Evolutionary conservation across 2,329 filamentous ascomycete genomes (phyloP).

Genomic region (Venturiaceae sp.): DNA sequence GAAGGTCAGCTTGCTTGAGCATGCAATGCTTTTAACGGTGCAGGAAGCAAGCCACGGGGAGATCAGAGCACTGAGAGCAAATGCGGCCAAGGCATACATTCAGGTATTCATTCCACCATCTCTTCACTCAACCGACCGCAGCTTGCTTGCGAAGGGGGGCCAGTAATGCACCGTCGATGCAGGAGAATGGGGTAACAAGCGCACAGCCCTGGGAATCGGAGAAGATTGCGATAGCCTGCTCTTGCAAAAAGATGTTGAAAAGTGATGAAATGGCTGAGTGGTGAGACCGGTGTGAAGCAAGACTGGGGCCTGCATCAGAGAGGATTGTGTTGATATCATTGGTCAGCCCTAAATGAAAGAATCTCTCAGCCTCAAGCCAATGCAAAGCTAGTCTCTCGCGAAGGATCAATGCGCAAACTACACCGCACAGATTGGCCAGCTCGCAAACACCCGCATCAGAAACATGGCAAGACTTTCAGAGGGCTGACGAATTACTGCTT

Average conservation of each 20-base stretch:
- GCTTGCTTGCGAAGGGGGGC: not conserved
- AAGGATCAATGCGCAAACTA: not conserved
- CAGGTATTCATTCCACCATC: not conserved
- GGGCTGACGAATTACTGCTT: not conserved
- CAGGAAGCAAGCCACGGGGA: not conserved
- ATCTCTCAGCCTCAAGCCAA: not conserved
- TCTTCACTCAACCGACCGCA: not conserved
- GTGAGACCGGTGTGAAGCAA: not conserved
- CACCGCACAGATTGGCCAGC: not conserved
- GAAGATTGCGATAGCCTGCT: not conserved
- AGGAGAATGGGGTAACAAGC: not conserved
- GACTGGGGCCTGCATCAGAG: not conserved
- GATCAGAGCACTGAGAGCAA: not conserved
- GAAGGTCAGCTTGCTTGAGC: not conserved
- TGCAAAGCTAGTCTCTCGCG: not conserved
- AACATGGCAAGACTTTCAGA: not conserved
- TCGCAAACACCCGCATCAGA: not conserved
- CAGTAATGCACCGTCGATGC: not conserved
- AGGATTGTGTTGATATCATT: not conserved
- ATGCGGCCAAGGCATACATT: not conserved
- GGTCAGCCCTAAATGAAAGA: not conserved
- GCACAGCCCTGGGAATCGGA: not conserved
- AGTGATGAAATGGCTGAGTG: not conserved
- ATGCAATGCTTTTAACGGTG: not conserved
- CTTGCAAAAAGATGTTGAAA: not conserved